Evolutionary conservation across 2,329 filamentous ascomycete species (phyloP).

Genomic region (Nothomitra cinnamomea): DNA sequence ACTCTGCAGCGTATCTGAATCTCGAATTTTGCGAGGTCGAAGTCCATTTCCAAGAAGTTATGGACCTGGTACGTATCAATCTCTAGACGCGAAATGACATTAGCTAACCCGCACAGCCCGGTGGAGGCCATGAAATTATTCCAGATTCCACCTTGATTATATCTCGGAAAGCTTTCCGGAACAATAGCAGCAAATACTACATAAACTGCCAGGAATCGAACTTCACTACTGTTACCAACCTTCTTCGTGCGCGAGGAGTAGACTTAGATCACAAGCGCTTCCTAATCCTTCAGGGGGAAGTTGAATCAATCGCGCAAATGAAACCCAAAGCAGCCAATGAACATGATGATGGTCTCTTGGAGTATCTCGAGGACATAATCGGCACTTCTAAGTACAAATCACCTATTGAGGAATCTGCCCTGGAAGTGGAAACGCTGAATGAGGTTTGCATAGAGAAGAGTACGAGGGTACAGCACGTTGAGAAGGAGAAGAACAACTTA

Average conservation of each 20-base stretch:
- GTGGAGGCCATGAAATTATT: conserved; percentile 57
- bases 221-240: conserved; percentile 77
- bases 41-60: conserved; percentile 89
- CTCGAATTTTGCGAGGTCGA: conserved; percentile 88
- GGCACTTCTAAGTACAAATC: conserved; percentile 97
- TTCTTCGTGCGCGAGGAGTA: conserved; percentile 75
- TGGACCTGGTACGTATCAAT: conserved; percentile 48
- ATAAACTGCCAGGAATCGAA: conserved; percentile 81
- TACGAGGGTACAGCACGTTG: conserved; percentile 86
- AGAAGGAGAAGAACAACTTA: conserved; percentile 84
- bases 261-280: conserved; percentile 98
- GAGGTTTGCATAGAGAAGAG: conserved; percentile 93
- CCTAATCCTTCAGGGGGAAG: conserved; percentile 89
- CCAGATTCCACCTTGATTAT: conserved; percentile 75
- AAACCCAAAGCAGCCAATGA: conserved; percentile 90
- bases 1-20: conserved; percentile 73
- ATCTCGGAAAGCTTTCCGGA: conserved; percentile 87
- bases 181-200: conserved; percentile 97
- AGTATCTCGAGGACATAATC: conserved; percentile 97
- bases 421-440: conserved; percentile 81
- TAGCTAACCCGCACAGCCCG: conserved; percentile 33
- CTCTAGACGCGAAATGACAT: conserved; percentile 5
- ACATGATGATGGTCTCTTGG: conserved; percentile 87
- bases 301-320: conserved; percentile 98
- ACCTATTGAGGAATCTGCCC: conserved; percentile 84